Conservation (phyloP, 352 stramenopile genomes). For the Phytophthora lateralis region DNA sequence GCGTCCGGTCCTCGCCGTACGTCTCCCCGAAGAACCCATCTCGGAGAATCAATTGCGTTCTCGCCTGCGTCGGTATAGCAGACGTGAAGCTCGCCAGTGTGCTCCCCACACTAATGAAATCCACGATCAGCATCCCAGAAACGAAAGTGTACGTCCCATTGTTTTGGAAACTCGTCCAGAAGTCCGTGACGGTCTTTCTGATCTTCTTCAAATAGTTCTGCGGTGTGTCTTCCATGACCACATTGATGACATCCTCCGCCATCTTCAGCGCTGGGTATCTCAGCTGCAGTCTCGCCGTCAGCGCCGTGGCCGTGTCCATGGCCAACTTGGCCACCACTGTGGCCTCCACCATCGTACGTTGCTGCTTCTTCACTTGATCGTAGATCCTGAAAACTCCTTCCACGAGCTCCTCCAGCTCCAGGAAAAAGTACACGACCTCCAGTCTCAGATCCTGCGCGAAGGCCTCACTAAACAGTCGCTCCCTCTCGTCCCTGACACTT, state of each 20-base stretch:
- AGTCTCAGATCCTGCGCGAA: conserved; percentile 24
- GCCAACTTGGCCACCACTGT: conserved; percentile 40
- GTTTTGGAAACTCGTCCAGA: conserved; percentile 13
- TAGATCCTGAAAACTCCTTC: conserved; percentile 34
- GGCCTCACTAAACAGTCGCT: conserved; percentile 19
- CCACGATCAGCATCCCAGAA: conserved; percentile 27
- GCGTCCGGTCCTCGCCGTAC: conserved; percentile 26
- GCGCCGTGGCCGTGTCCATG: conserved; percentile 18
- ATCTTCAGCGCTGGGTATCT: conserved; percentile 26
- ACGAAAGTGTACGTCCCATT: conserved; percentile 25
- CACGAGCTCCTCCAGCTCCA: conserved; percentile 36
- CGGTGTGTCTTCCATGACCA: conserved; percentile 9
- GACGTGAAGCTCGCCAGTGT: conserved; percentile 18
- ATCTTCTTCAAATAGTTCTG: conserved; percentile 1
- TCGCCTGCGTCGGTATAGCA: conserved; percentile 6
- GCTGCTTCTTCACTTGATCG: conserved; percentile 37
- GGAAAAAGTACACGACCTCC: conserved; percentile 30
- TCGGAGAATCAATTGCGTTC: conserved; percentile 7
- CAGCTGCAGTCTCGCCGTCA: conserved; percentile 34
- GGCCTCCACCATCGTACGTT: conserved; percentile 43
- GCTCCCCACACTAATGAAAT: conserved; percentile 21
- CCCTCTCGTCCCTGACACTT: conserved; percentile 3
- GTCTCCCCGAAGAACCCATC: conserved; percentile 28
- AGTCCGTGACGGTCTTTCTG: neutral
- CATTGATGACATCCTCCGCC: conserved; percentile 23